Percentiles rank a stretch among this genome's conserved stretches.
Evolutionary conservation across 352 stramenopile species (phyloP).

Genomic region (Globisporangium canariense): DNA sequence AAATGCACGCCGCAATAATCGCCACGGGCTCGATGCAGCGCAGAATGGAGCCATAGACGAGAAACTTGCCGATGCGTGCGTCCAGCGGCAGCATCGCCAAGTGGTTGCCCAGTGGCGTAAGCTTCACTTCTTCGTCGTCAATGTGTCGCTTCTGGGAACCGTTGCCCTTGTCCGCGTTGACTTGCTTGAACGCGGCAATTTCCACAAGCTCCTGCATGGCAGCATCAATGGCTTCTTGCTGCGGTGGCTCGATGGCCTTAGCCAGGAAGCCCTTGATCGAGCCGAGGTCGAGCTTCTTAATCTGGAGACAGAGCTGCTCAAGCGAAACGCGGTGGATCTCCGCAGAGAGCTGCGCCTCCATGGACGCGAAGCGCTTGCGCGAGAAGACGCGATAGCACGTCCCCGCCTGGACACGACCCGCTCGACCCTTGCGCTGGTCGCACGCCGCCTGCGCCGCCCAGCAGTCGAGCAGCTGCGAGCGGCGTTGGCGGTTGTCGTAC

Average conservation of each 20-base stretch:
- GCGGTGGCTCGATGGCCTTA: slow-evolving; percentile 91
- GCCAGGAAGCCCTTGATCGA: slow-evolving; percentile 69
- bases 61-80: slow-evolving; percentile 84
- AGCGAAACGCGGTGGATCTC: slow-evolving; percentile 88
- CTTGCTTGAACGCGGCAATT: slow-evolving; percentile 81
- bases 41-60: slow-evolving; percentile 86
- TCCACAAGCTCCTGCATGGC: slow-evolving; percentile 89
- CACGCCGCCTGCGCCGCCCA: slow-evolving; percentile 80
- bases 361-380: slow-evolving; percentile 47
- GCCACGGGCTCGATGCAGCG: slow-evolving; percentile 80
- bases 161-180: slow-evolving; percentile 12
- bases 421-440: slow-evolving; percentile 81
- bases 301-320: slow-evolving; percentile 84
- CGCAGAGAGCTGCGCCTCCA: slow-evolving; percentile 72
- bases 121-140: slow-evolving; percentile 47
- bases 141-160: slow-evolving; percentile 14
- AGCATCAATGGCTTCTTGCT: slow-evolving; percentile 85
- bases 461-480: slow-evolving; percentile 77
- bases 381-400: slow-evolving; percentile 82
- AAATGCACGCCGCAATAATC: slow-evolving; percentile 81
- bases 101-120: slow-evolving; percentile 93
- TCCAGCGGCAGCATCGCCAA: slow-evolving; percentile 82
- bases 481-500: slow-evolving; percentile 67
- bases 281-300: slow-evolving; percentile 79
- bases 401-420: slow-evolving; percentile 74